Base-by-base conservation (phyloP, 495 filamentous ascomycete genomes). In the Penicillium soppii region DNA sequence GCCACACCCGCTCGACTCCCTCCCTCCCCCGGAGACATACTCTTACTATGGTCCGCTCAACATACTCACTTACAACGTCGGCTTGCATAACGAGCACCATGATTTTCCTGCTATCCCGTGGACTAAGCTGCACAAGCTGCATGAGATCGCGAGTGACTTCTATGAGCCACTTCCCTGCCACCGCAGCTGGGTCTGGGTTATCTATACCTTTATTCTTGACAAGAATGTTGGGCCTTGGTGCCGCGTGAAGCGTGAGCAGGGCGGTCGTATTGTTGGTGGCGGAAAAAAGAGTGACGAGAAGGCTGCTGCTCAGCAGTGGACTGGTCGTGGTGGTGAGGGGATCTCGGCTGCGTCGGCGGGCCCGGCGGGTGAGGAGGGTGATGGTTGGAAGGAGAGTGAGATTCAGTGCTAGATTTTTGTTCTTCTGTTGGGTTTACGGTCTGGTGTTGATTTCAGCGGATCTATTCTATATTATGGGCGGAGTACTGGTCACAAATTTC, bases 101-200 rank as follows among this genome's bases (percentile, higher is more conserved):
- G 94, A 98, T 67, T 98, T 98, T 74, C 94, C 94, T 19, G 94
- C 95, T 19, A 81, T 98, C 43, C 92, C 94, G 2, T 99, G 94
- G 94, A 96, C 90, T 3, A 75, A 84, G 6, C 76, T 99, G 20
- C 85, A 86, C 3, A 71, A 68, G 56, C 70, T 99, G 47, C 81
- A 90, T 62, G 68, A 80, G 52, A 87, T 95, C n/a, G 94, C 94
- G 7, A 79, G 75, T 47, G 94, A 97, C 68, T 99, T 97, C 67
- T 99, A 99, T 68, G 83, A 82, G 51, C 88, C 90, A 17, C 74
- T 99, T 50, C 95, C 94, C 2, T 79, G 79, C 46, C 92, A 97
- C 67, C 77, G 79, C 48, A 96, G 91, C 75, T 99, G 94, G 94
- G 79, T 83, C 7, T 86, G 87, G 65, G 92, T 96, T 25, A 86